Evolutionary conservation across 176 grass and related monocot species (phyloP).

Genomic region (Oryza meridionalis): DNA sequence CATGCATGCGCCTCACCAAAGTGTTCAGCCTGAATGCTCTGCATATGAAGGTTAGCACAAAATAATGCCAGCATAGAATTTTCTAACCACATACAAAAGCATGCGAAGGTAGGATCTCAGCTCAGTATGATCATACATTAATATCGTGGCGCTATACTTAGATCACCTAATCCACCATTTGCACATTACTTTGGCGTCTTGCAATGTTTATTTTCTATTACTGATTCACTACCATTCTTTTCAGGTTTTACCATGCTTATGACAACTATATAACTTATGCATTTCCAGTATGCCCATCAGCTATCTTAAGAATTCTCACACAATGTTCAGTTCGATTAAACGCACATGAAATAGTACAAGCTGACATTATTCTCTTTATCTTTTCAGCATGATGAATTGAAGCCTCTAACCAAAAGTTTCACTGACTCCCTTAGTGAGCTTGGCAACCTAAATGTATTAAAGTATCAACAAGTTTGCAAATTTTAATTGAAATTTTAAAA

Average conservation of each 20-base stretch:
- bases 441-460: conserved; percentile 94
- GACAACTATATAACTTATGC: conserved; percentile 98
- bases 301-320: conserved; percentile 21
- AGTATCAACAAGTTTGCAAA: conserved; percentile 53
- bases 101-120: background rate
- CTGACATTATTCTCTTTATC: conserved; percentile 40
- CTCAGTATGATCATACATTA: background rate
- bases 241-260: conserved; percentile 99
- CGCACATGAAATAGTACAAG: conserved; percentile 3
- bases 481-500: conserved; percentile 34
- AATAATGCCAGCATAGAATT: background rate
- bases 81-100: background rate
- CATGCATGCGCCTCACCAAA: background rate
- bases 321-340: conserved; percentile 1
- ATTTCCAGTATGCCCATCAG: conserved; percentile 68
- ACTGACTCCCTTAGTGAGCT: conserved; percentile 95
- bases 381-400: conserved; percentile 96
- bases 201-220: conserved; percentile 4
- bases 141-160: background rate
- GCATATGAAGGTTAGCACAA: background rate
- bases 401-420: conserved; percentile 86
- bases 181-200: background rate
- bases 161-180: background rate
- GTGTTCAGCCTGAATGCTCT: background rate
- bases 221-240: conserved; percentile 43